Percentiles rank a stretch among this genome's conserved stretches.
These are phyloP conservation scores for Zasmidium cellare DNA, from an alignment of 2,329 filamentous ascomycete genomes.

Conservation along the genomic window DNA sequence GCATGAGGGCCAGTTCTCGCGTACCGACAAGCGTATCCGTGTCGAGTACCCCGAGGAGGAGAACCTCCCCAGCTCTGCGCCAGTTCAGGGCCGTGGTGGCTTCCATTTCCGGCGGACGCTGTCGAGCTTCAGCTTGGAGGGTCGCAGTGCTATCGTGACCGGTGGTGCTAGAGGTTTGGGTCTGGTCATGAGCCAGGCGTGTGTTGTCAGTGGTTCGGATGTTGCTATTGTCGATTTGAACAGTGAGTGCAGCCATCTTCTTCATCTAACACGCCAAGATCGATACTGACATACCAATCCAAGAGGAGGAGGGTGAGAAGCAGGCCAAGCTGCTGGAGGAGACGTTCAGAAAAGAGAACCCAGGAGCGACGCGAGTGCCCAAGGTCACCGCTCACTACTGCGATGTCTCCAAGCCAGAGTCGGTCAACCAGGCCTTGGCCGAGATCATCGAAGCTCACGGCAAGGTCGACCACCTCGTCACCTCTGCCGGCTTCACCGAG, in stretches of 20 bases:
- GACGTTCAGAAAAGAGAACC: conserved; percentile 77
- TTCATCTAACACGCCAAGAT: neutral
- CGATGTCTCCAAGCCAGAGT: conserved; percentile 78
- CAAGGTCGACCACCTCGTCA: conserved; percentile 88
- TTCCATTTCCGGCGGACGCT: conserved; percentile 83
- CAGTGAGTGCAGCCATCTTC: conserved; percentile 56
- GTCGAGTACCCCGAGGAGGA: conserved; percentile 80
- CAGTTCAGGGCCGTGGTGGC: conserved; percentile 74
- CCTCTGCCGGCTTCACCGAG: conserved; percentile 94
- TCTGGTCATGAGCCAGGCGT: conserved; percentile 87
- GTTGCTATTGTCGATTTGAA: conserved; percentile 94
- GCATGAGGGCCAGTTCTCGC: conserved; percentile 69
- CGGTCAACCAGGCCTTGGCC: conserved; percentile 71
- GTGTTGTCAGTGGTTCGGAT: conserved; percentile 84
- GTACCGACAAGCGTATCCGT: conserved; percentile 75
- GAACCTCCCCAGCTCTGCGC: conserved; percentile 69
- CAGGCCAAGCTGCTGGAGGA: conserved; percentile 74
- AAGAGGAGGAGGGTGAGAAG: conserved; percentile 81
- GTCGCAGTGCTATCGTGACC: conserved; percentile 80
- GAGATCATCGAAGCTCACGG: conserved; percentile 70
- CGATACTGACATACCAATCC: conserved; percentile 10
- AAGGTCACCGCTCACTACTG: conserved; percentile 87
- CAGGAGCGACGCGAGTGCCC: conserved; percentile 70
- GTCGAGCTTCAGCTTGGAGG: conserved; percentile 81
- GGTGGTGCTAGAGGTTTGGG: conserved; percentile 88